phyloP scores from a whole-genome alignment of 2,329 filamentous ascomycete species.

The Chaetoscypha palmicola region DNA sequence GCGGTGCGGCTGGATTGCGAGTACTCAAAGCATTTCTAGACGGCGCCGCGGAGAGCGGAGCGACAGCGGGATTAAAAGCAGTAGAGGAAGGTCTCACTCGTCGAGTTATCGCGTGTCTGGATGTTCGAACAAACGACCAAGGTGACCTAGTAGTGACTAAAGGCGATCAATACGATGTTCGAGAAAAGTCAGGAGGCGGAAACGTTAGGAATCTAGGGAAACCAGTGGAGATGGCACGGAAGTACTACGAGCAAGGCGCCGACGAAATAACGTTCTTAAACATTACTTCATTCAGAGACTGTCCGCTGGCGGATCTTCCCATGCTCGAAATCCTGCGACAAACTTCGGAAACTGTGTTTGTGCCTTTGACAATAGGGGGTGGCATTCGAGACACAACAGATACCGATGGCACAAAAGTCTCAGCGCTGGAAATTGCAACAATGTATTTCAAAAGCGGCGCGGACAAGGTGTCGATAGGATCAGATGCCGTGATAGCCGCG shows the following conservation, averaged over 20 bases:
- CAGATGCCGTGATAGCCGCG: slow-evolving; percentile 85
- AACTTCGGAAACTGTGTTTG: slow-evolving; percentile 87
- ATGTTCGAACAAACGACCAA: slow-evolving; percentile 88
- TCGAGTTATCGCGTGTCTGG: slow-evolving; percentile 89
- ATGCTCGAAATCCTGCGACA: slow-evolving; percentile 91
- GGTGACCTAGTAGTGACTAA: slow-evolving; percentile 97
- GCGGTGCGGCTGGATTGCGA: slow-evolving; percentile 77
- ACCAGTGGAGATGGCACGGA: slow-evolving; percentile 86
- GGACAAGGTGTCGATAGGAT: slow-evolving; percentile 96
- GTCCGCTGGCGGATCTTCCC: slow-evolving; percentile 81
- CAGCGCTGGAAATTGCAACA: slow-evolving; percentile 84
- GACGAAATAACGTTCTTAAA: slow-evolving; percentile 98
- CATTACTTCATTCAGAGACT: slow-evolving; percentile 96
- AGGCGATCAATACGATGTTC: slow-evolving; percentile 96
- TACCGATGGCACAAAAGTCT: slow-evolving; percentile 76
- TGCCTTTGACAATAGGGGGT: slow-evolving; percentile 90
- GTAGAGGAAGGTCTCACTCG: slow-evolving; percentile 69
- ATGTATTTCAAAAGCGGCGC: slow-evolving; percentile 97
- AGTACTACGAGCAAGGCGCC: slow-evolving; percentile 93
- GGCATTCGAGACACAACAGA: slow-evolving; percentile 92
- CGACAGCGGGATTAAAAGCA: slow-evolving; percentile 26
- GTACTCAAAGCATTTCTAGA: slow-evolving; percentile 80
- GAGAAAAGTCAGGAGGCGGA: slow-evolving; percentile 66
- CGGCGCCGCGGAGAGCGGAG: slow-evolving; percentile 46
- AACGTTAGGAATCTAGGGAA: slow-evolving; percentile 90